Conservation (phyloP, 805 yeast genomes). For the Ogataea glucozyma region DNA sequence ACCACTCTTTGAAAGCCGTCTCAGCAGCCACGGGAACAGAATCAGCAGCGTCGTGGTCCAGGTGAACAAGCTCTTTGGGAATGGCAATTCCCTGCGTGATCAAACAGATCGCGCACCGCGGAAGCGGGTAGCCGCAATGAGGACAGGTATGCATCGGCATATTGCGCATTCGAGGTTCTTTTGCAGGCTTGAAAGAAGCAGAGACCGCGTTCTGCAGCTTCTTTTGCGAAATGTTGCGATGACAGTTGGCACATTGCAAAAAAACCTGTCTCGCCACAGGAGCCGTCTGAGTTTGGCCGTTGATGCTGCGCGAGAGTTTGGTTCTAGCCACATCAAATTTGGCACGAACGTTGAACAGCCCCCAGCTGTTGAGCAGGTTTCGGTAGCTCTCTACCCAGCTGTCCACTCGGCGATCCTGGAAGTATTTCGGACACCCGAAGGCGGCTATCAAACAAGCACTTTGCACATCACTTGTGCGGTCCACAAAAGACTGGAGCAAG, state of each 20-base stretch:
- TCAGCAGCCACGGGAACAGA: slow-evolving; percentile 31
- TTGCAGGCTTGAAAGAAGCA: slow-evolving; percentile 9
- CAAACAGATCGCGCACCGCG: slow-evolving; percentile 88
- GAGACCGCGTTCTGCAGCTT: slow-evolving; percentile 4
- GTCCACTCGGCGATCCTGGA: slow-evolving; percentile 68
- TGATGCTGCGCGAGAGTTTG: slow-evolving; percentile 54
- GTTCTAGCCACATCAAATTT: slow-evolving; percentile 80
- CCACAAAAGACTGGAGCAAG: slow-evolving; percentile 81
- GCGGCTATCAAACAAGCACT: slow-evolving; percentile 82
- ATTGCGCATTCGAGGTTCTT: slow-evolving; percentile 5
- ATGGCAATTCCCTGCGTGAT: slow-evolving; percentile 72
- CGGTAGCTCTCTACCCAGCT: slow-evolving; percentile 79
- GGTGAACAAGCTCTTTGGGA: slow-evolving; percentile 41
- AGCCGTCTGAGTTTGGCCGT: slow-evolving; percentile 48
- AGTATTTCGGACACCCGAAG: slow-evolving; percentile 82
- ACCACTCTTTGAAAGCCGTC: slow-evolving; percentile 71
- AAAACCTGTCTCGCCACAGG: slow-evolving; percentile 72
- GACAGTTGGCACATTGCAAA: slow-evolving; percentile 81
- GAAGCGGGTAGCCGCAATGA: slow-evolving; percentile 83
- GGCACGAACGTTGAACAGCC: slow-evolving; percentile 74
- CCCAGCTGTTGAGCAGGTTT: slow-evolving; percentile 74
- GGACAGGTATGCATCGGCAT: slow-evolving; percentile 51
- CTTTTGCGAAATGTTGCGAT: slow-evolving; percentile 59
- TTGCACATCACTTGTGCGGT: slow-evolving; percentile 86
- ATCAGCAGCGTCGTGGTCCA: slow-evolving; percentile 26